These are phyloP conservation scores for Solanum hybrid DNA, from an alignment of 305 asterid species.

Conservation along the genomic window DNA sequence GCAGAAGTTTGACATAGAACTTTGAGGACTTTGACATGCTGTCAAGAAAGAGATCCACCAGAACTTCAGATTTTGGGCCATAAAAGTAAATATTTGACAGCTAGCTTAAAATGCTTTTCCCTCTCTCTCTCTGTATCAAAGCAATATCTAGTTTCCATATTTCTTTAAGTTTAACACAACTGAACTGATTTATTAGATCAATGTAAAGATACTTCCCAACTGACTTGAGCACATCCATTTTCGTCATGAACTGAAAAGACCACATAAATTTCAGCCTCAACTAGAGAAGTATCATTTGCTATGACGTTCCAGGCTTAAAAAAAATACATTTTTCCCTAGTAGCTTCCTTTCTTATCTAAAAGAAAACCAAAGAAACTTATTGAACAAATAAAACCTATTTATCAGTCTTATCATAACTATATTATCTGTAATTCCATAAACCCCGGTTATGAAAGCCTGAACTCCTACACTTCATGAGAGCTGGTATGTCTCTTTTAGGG, in stretches of 20 bases:
- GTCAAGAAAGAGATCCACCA: neutral
- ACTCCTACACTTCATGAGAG: neutral
- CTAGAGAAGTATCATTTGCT: neutral
- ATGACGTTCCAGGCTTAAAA: neutral
- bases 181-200: neutral
- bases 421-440: neutral
- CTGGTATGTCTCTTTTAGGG: neutral
- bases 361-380: neutral
- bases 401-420: neutral
- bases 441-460: neutral
- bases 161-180: neutral
- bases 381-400: neutral
- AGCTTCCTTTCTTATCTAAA: neutral
- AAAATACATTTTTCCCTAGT: neutral
- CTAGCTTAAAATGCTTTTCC: neutral
- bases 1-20: neutral
- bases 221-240: neutral
- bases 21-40: neutral
- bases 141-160: neutral
- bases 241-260: neutral
- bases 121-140: neutral
- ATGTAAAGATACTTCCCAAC: neutral
- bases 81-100: neutral
- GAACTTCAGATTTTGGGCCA: neutral
- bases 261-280: neutral